Evolutionary conservation across 2,329 filamentous ascomycete species (phyloP), one percentile per base, ranked within the genome.

Genomic region (Aspergillus quadrilineatus): DNA sequence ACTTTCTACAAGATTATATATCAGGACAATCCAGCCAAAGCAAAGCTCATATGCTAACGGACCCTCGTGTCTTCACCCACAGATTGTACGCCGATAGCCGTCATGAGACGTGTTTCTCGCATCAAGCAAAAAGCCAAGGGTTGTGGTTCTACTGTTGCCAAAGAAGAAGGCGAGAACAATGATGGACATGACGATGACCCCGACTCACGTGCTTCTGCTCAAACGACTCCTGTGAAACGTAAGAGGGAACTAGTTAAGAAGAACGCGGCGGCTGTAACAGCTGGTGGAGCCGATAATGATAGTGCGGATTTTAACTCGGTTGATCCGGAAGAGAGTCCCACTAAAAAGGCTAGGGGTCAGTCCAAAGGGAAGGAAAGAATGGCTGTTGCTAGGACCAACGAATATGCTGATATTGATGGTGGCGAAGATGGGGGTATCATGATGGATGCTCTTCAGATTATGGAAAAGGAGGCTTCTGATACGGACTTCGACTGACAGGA

Each of bases 31-130:
- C 22, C 22, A 22, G 3, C 3, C 22, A 22, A 22, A 22, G 22
- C 22, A 22, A 22, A 22, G 2, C 2, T 22, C 22, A 22, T 22
- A 3, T 22, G 22, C 22, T 22, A 22, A 22, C 22, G 22, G 22
- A 22, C 22, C 22, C 22, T 22, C 22, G 22, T 22, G 22, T 4
- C 22, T 22, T 30, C 43, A 22, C 15, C 7, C 7, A 14, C 28
- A 70, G 68, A 58, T 0, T 67, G 66, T 43, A 69, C 63, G 9
- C 29, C 55, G 15, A 61, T 56, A 8, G 66, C 67, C 0, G 41
- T 68, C 5, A 60, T 66, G 48, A 66, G 65, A 44, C 58, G 67
- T 10, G 56, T 70, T 9, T 50, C 55, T n/a, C 62, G 60, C 4
- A 42, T 69, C 0, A 60, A 59, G 28, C 61, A 61, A 1, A 61